Evolutionary conservation across 345 rosid species (phyloP), one percentile per base, ranked within the genome.

Genomic region (Ceriops decandra): DNA sequence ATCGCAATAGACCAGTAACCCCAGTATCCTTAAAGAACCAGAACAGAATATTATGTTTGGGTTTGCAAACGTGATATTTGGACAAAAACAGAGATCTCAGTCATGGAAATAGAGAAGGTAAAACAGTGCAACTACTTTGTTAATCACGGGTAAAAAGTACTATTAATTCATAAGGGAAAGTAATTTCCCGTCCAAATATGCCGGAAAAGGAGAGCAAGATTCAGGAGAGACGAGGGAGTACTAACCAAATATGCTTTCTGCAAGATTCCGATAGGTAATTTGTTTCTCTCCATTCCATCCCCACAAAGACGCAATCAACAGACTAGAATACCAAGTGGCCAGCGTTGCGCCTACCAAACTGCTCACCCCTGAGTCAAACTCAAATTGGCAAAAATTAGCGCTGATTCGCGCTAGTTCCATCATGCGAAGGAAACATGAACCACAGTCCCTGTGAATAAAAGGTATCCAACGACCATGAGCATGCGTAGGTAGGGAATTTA

Each of bases 221-320:
- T 8, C 28, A 0, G 19, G 26, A 0, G 30, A 24, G 22, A 42
- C 19, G 49, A 42, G 49, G 49, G 17, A 42, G 19, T 13, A 64
- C 84, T 5, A 56, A 83, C 89, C 87, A 22, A 83, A 85, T 68
- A 83, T 77, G 77, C 89, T 85, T 7, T 62, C 33, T 24, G 80
- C 84, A n/a, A 83, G 87, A 81, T 76, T 78, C 70, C 81, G 67
- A 51, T 85, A 83, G 0, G 89, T 77, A 64, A 77, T 62, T 22
- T 83, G 85, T 72, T 75, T 81, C 77, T 72, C 74, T 69, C 85
- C 87, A 67, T 85, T 75, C 85, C 86, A 77, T 73, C 68, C 76
- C 84, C 89, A 85, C 35, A 83, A 59, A 51, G 89, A 81, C 8
- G 86, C 82, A 59, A 83, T 77, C 36, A 81, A 36, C 36, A 85